Evolutionary conservation across 345 rosid species (phyloP).

Genomic region (Eucalyptus tenuipes): DNA sequence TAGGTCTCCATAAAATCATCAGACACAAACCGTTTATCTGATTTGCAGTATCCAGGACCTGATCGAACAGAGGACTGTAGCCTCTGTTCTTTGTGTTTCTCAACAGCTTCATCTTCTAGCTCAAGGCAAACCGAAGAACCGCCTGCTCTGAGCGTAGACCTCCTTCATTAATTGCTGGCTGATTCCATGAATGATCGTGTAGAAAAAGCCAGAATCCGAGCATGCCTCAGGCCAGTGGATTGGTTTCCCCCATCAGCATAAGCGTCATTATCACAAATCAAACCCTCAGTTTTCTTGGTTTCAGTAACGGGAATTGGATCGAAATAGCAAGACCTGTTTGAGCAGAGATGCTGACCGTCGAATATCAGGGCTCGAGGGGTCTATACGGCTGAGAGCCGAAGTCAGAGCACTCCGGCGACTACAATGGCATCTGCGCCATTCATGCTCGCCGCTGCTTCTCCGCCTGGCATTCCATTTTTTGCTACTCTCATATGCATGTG

Average conservation of each 20-base stretch:
- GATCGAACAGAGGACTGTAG: conserved; percentile 18
- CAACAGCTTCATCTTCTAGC: conserved; percentile 50
- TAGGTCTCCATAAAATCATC: background rate
- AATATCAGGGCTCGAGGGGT: background rate
- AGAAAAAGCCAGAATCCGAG: conserved; percentile 65
- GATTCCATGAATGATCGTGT: conserved; percentile 59
- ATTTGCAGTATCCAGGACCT: conserved; percentile 45
- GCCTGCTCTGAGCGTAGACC: conserved; percentile 42
- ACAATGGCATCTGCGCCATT: background rate
- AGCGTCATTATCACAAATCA: background rate
- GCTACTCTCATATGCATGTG: background rate
- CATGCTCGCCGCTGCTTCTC: background rate
- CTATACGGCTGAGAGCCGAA: background rate
- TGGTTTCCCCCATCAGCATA: background rate
- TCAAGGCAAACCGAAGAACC: conserved; percentile 41
- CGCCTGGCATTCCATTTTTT: background rate
- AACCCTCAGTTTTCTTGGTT: background rate
- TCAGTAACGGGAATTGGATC: background rate
- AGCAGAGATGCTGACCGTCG: background rate
- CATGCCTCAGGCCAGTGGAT: conserved; percentile 31
- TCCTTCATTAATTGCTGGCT: conserved; percentile 48
- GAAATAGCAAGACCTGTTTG: background rate
- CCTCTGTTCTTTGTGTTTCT: conserved; percentile 62
- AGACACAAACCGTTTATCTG: conserved; percentile 34
- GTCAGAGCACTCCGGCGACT: background rate